phyloP scores from a whole-genome alignment of 805 yeast species.

The Spathaspora girioi region DNA sequence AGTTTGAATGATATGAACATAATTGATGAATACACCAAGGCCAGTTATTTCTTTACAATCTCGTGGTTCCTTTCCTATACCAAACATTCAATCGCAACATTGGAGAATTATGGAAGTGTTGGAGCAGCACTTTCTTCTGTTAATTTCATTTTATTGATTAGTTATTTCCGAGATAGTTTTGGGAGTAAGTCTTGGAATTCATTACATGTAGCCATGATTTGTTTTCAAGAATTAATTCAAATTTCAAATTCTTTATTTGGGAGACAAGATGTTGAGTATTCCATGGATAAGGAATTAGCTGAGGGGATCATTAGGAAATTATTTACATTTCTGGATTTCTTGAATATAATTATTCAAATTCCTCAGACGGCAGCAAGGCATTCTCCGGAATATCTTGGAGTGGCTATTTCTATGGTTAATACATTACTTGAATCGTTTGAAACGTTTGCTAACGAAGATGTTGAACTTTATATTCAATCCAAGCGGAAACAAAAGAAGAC shows the following conservation, averaged over 20 bases:
- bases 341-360: conserved; percentile 52
- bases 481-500: conserved; percentile 36
- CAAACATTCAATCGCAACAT: conserved; percentile 23
- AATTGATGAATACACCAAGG: conserved; percentile 35
- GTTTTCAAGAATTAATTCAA: conserved; percentile 60
- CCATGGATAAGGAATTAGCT: conserved; percentile 39
- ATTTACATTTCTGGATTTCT: conserved; percentile 62
- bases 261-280: conserved; percentile 36
- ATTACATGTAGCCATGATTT: conserved; percentile 65
- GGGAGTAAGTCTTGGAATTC: conserved; percentile 51
- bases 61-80: conserved; percentile 79
- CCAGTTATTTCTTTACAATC: conserved; percentile 51
- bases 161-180: conserved; percentile 41
- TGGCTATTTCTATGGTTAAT: conserved; percentile 62
- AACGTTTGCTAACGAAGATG: conserved; percentile 55
- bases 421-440: conserved; percentile 66
- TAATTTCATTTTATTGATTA: conserved; percentile 51
- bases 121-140: conserved; percentile 60
- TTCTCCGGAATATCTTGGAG: conserved; percentile 58
- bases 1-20: conserved; percentile 25
- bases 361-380: conserved; percentile 64
- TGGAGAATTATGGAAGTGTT: conserved; percentile 38
- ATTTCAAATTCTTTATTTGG: conserved; percentile 43
- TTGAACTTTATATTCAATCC: conserved; percentile 45
- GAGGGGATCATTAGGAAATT: conserved; percentile 61